These are phyloP conservation scores for Calocera viscosa DNA, from an alignment of 768 basidiomycete species.

Conservation along the genomic window DNA sequence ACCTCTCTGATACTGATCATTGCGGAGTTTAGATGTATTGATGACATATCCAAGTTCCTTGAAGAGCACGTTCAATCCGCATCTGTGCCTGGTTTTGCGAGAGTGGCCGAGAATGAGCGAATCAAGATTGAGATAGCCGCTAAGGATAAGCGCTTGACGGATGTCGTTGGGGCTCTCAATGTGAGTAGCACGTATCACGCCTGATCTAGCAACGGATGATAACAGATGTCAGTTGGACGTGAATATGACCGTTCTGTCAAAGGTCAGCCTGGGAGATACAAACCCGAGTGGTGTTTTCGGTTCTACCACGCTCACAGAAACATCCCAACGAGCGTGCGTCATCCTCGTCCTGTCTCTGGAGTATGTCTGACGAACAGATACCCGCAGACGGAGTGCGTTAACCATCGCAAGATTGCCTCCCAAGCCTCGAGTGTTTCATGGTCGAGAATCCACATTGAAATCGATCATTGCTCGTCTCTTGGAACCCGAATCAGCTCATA, in stretches of 20 bases:
- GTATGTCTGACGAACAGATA: no score
- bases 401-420: neutral
- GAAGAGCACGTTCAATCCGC: neutral
- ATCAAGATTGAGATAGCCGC: neutral
- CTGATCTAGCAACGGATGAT: neutral
- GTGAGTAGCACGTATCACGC: neutral
- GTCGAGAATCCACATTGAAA: neutral
- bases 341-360: no score
- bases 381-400: neutral
- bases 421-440: neutral
- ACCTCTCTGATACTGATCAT: neutral
- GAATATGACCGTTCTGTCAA: no score
- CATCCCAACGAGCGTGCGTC: no score
- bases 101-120: neutral
- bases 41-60: neutral
- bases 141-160: neutral
- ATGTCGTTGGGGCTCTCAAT: neutral
- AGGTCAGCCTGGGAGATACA: no score
- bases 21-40: neutral
- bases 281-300: no score
- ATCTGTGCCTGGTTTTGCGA: neutral
- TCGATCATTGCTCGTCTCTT: neutral
- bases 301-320: no score
- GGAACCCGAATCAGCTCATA: neutral
- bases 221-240: no score